Evolutionary conservation across 2,329 filamentous ascomycete species (phyloP), one percentile per base, ranked within the genome.

Genomic region (Setomelanomma holmii): DNA sequence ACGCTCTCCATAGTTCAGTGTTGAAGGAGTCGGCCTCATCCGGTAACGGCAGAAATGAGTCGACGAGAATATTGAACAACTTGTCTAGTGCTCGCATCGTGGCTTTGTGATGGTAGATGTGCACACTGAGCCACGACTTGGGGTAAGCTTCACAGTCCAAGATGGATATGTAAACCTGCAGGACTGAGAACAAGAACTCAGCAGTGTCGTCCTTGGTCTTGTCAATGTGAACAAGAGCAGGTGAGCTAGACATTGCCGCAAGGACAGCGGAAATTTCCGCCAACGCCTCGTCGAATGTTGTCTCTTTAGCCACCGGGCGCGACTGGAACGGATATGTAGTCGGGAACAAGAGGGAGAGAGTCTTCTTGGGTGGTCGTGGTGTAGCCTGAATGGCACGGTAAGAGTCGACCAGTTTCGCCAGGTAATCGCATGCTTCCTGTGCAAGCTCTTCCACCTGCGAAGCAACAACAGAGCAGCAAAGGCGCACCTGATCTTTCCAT

Each of bases 1-100:
- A 97, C 24, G 89, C 82, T 60, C 93, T 93, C 95, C 95, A 99
- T 11, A 98, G 79, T 51, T 96, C 90, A 10, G 91, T 97, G 68
- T 96, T 92, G 75, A 98, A 99, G 11, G 82, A 84, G 67, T 97
- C 93, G 0, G 92, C 91, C 61, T 97, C 91, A 59, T 98, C 95
- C 0, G 93, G 91, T 38, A 93, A 82, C 0, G 96, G 95, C 1
- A 99, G 79, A 68, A 93, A 93, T 0, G 85, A 88, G 33, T 93
- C 88, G n/a, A 92, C 82, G 53, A 99, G 78, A 10, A 96, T 87
- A 40, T 85, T 82, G 7, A 89, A 89, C 7, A 98, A 79, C 63
- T 95, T 91, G 67, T 96, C 89, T 27, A 99, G 79, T 6, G 89
- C 91, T 50, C 86, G 87, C 83, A 98, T 91, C 1, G 90, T 90